Evolutionary conservation across 2,329 filamentous ascomycete species (phyloP).

Genomic region (Helotiales sp.): DNA sequence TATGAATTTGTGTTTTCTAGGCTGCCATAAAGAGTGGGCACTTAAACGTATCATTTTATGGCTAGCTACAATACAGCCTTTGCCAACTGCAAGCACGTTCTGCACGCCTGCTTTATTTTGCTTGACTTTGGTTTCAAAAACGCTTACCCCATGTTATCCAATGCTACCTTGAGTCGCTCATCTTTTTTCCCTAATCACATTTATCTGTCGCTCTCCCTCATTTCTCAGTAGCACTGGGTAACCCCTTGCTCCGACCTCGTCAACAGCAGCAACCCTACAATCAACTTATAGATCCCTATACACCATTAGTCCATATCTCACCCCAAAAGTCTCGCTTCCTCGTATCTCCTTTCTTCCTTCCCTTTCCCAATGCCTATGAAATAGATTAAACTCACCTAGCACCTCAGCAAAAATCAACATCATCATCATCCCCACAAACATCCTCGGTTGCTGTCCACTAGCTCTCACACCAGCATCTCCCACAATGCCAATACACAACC

Average conservation of each 20-base stretch:
- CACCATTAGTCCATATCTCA: background rate
- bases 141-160: too few relatives aligned
- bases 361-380: constrained; percentile 13
- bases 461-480: constrained; percentile 85
- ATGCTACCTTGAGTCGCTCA: background rate
- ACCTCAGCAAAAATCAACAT: constrained; percentile 83
- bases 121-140: too few relatives aligned
- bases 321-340: too few relatives aligned
- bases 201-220: background rate
- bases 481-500: constrained; percentile 76
- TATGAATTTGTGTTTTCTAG: too few relatives aligned
- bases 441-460: constrained; percentile 65
- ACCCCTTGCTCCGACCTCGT: constrained; percentile 71
- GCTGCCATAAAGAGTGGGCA: too few relatives aligned
- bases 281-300: constrained; percentile 76
- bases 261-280: constrained; percentile 98
- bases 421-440: constrained; percentile 76
- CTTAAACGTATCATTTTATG: too few relatives aligned
- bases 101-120: too few relatives aligned
- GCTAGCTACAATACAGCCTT: too few relatives aligned
- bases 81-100: too few relatives aligned
- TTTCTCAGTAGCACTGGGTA: constrained; percentile 21
- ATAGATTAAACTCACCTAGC: constrained; percentile 64
- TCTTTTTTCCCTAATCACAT: background rate
- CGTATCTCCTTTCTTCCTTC: background rate